phyloP scores from a whole-genome alignment of 345 rosid species.

The Camelina sativa region DNA sequence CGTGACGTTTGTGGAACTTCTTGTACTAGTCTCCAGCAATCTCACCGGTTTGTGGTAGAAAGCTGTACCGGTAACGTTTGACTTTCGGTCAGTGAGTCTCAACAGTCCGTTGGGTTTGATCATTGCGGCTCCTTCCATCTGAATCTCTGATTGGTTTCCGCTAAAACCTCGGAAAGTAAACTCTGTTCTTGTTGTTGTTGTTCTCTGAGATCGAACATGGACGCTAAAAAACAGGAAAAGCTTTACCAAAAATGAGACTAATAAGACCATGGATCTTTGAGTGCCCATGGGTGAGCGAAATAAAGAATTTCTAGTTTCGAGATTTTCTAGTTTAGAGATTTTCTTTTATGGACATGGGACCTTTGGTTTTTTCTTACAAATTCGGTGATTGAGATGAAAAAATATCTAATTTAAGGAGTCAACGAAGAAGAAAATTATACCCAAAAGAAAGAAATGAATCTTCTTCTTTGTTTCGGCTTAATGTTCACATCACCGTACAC shows the following conservation, averaged over 20 bases:
- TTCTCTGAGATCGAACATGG: slow-evolving; percentile 25
- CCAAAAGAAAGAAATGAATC: neutral
- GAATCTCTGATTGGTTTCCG: slow-evolving; percentile 19
- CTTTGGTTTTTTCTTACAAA: neutral
- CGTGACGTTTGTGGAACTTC: neutral
- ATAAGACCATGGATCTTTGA: neutral
- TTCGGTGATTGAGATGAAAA: neutral
- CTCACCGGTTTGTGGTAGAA: slow-evolving; percentile 41
- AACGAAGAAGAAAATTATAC: slow-evolving; percentile 11
- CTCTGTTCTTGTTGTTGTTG: slow-evolving; percentile 24
- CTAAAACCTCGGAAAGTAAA: slow-evolving; percentile 38
- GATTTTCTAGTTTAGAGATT: neutral
- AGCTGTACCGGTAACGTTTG: slow-evolving; percentile 37
- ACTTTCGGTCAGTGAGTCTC: slow-evolving; percentile 36
- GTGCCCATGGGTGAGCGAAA: slow-evolving; percentile 18
- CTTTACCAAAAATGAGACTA: slow-evolving; percentile 12
- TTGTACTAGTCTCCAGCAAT: neutral
- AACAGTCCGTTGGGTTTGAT: slow-evolving; percentile 38
- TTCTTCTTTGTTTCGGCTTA: neutral
- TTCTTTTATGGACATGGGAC: slow-evolving; percentile 7
- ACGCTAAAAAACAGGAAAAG: slow-evolving; percentile 17
- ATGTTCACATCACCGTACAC: neutral
- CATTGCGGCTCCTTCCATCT: neutral
- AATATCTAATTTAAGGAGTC: neutral
- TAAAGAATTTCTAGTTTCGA: neutral